Conservation (phyloP, 306 rosid species). For the Comarum palustre region DNA sequence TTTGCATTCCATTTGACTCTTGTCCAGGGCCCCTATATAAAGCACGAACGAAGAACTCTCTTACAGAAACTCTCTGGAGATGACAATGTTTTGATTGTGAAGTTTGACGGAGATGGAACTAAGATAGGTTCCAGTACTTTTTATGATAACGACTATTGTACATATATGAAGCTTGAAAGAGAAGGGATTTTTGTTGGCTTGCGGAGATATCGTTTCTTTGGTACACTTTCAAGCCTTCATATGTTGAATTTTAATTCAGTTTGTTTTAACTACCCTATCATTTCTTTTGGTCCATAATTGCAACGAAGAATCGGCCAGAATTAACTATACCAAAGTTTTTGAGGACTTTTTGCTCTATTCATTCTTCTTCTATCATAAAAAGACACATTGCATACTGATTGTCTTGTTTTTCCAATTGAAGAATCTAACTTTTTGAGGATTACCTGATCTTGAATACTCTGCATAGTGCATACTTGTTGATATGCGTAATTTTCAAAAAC, state of each 20-base stretch:
- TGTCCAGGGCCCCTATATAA: constrained; percentile 55
- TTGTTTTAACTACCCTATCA: neutral
- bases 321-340: neutral
- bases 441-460: neutral
- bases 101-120: constrained; percentile 37
- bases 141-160: constrained; percentile 15
- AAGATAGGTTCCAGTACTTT: neutral
- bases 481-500: neutral
- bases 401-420: neutral
- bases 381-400: neutral
- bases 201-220: constrained; percentile 58
- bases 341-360: neutral
- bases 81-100: constrained; percentile 54
- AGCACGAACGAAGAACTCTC: constrained; percentile 39
- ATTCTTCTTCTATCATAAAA: neutral
- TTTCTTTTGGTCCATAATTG: neutral
- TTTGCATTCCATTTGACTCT: neutral
- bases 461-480: neutral
- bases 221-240: constrained; percentile 33
- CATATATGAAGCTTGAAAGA: constrained; percentile 46
- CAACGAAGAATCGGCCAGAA: neutral
- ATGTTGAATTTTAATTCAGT: neutral
- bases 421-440: neutral
- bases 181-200: constrained; percentile 69
- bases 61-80: constrained; percentile 71